Percentiles rank a stretch among this genome's conserved stretches.
These are phyloP conservation scores for Aspergillus asperescens DNA, from an alignment of 495 filamentous ascomycete genomes.

Conservation along the genomic window DNA sequence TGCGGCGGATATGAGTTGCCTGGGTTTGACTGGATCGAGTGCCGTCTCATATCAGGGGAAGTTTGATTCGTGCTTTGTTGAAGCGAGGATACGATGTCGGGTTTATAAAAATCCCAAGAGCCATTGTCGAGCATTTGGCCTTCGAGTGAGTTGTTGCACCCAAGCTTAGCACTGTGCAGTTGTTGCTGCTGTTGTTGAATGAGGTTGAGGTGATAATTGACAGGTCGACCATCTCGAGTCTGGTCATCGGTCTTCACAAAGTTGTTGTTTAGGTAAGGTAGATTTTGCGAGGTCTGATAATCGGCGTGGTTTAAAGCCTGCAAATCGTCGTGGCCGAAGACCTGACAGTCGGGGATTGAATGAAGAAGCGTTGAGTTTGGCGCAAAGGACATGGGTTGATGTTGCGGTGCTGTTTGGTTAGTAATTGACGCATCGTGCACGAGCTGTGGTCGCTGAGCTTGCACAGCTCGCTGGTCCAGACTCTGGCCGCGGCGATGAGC, in stretches of 20 bases:
- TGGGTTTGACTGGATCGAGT: constrained; percentile 39
- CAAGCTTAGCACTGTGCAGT: constrained; percentile 15
- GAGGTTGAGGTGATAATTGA: constrained; percentile 22
- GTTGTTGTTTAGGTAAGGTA: constrained; percentile 19
- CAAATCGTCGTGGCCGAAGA: constrained; percentile 35
- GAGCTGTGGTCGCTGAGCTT: constrained; percentile 42
- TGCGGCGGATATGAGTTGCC: constrained; percentile 44
- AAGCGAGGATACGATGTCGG: constrained; percentile 17
- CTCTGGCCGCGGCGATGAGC: constrained; percentile 74
- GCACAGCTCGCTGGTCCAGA: constrained; percentile 59
- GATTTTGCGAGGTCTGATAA: constrained; percentile 16
- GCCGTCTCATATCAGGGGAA: constrained; percentile 27
- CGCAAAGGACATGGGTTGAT: constrained; percentile 49
- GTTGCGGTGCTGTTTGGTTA: constrained; percentile 54
- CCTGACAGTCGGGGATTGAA: constrained; percentile 25
- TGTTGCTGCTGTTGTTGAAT: constrained; percentile 28
- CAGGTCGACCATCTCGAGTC: constrained; percentile 14
- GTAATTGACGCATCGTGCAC: constrained; percentile 52
- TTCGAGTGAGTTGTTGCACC: constrained; percentile 11
- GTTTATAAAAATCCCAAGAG: constrained; percentile 28
- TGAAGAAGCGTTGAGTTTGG: constrained; percentile 24
- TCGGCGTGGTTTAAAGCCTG: constrained; percentile 25
- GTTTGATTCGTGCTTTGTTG: constrained; percentile 22
- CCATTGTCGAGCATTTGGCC: constrained; percentile 19
- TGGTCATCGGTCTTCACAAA: constrained; percentile 16